Evolutionary conservation across 257 asterid species (phyloP).

Genomic region (Avicennia marina): DNA sequence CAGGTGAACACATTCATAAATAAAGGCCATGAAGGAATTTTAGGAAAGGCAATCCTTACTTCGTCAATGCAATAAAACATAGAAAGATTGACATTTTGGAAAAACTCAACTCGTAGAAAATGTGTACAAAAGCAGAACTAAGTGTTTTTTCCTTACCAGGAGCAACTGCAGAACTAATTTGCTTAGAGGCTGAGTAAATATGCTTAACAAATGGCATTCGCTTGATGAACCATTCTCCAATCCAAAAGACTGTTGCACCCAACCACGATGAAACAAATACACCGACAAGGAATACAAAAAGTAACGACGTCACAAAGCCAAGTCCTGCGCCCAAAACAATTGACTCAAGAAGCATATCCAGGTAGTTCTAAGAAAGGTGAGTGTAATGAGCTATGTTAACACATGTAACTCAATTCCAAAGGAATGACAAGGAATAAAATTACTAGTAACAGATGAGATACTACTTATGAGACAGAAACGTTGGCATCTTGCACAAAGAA

Average conservation of each 20-base stretch:
- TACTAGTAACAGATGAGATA: not conserved
- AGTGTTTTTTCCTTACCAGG: constrained; percentile 84
- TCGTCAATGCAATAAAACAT: too few relatives aligned
- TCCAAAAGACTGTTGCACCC: constrained; percentile 85
- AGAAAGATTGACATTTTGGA: too few relatives aligned
- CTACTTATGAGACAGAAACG: not conserved
- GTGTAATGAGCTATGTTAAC: not conserved
- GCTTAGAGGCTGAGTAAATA: constrained; percentile 91
- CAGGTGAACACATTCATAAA: too few relatives aligned
- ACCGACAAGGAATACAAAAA: constrained; percentile 76
- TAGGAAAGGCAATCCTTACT: too few relatives aligned
- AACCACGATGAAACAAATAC: constrained; percentile 86
- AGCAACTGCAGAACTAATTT: constrained; percentile 86
- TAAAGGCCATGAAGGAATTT: too few relatives aligned
- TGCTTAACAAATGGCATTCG: constrained; percentile 82
- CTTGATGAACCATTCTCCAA: constrained; percentile 93
- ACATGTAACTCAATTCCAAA: not conserved
- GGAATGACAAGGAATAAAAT: not conserved
- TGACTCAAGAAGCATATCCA: constrained; percentile 12
- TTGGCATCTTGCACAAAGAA: not conserved
- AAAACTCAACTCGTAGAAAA: too few relatives aligned
- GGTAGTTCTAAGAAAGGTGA: constrained; percentile 6
- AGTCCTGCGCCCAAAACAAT: constrained; percentile 62
- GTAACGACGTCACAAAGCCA: constrained; percentile 80
- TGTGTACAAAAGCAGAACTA: too few relatives aligned